Conservation (phyloP, 2,329 filamentous ascomycete species). For the Gliomastix tumulicola region DNA sequence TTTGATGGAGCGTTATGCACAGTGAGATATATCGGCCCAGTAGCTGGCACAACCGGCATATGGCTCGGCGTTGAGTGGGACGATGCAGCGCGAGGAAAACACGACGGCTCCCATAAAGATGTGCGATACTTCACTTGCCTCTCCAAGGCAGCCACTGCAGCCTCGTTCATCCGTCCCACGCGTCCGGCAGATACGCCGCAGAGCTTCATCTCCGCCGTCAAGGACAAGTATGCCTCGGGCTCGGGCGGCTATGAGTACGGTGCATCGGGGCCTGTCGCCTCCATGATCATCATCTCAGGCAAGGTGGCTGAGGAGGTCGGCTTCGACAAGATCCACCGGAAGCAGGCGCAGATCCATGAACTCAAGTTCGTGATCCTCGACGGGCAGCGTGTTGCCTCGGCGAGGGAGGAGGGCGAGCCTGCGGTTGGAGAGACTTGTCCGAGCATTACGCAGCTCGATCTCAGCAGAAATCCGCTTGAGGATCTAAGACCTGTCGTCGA, state of each 20-base stretch:
- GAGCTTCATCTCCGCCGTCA: constrained; percentile 73
- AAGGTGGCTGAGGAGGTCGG: constrained; percentile 92
- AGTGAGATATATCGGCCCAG: constrained; percentile 71
- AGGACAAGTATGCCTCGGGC: constrained; percentile 58
- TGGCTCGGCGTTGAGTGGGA: constrained; percentile 99
- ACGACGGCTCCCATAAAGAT: constrained; percentile 77
- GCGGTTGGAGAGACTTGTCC: constrained; percentile 48
- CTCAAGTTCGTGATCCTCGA: constrained; percentile 79
- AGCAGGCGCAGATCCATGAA: constrained; percentile 72
- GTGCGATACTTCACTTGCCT: constrained; percentile 73
- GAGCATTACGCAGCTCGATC: constrained; percentile 69
- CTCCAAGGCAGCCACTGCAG: constrained; percentile 60
- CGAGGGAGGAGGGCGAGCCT: constrained; percentile 20
- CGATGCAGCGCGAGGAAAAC: constrained; percentile 77
- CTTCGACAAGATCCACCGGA: constrained; percentile 82
- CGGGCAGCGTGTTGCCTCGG: constrained; percentile 53
- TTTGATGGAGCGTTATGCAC: constrained; percentile 76
- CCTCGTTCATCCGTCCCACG: constrained; percentile 79
- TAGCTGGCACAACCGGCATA: constrained; percentile 66
- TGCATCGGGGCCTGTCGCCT: constrained; percentile 9
- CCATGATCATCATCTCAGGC: constrained; percentile 59
- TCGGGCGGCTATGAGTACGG: constrained; percentile 25
- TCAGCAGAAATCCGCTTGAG: constrained; percentile 78
- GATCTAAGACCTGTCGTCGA: constrained; percentile 57
- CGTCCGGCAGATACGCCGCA: constrained; percentile 60